Percentiles rank a stretch among this genome's conserved stretches.
Evolutionary conservation across 257 asterid species (phyloP).

Genomic region (Ballota nigra): DNA sequence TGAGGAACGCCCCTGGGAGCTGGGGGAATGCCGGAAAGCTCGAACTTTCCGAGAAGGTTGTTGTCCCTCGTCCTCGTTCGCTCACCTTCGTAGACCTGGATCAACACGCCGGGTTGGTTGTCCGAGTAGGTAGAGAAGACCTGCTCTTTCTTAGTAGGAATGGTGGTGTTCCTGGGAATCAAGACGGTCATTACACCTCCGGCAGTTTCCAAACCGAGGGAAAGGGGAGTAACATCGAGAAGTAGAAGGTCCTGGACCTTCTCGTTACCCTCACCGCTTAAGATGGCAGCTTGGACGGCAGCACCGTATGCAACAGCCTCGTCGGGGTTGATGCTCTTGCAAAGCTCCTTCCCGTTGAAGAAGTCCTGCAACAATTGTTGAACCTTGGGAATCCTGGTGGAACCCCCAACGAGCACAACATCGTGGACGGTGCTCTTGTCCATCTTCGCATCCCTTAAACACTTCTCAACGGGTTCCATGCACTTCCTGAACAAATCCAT

Average conservation of each 20-base stretch:
- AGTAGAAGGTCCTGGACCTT: slow-evolving; percentile 76
- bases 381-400: slow-evolving; percentile 77
- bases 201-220: slow-evolving; percentile 75
- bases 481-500: slow-evolving; percentile 80
- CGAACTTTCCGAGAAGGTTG: slow-evolving; percentile 73
- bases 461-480: slow-evolving; percentile 86
- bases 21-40: slow-evolving; percentile 83
- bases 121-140: slow-evolving; percentile 79
- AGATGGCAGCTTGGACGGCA: slow-evolving; percentile 82
- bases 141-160: slow-evolving; percentile 82
- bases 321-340: slow-evolving; percentile 85
- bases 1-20: slow-evolving; percentile 89
- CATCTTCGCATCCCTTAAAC: slow-evolving; percentile 84
- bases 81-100: slow-evolving; percentile 83
- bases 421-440: slow-evolving; percentile 68
- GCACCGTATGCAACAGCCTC: slow-evolving; percentile 92
- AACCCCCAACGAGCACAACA: slow-evolving; percentile 79
- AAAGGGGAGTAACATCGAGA: slow-evolving; percentile 76
- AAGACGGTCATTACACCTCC: slow-evolving; percentile 92
- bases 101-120: slow-evolving; percentile 85
- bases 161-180: slow-evolving; percentile 78
- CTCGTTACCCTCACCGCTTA: slow-evolving; percentile 83
- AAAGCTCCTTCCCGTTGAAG: slow-evolving; percentile 83
- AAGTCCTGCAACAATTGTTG: slow-evolving; percentile 76
- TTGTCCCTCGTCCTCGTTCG: slow-evolving; percentile 73